These are phyloP conservation scores for Cruciata laevipes DNA, from an alignment of 257 asterid species.

Conservation along the genomic window DNA sequence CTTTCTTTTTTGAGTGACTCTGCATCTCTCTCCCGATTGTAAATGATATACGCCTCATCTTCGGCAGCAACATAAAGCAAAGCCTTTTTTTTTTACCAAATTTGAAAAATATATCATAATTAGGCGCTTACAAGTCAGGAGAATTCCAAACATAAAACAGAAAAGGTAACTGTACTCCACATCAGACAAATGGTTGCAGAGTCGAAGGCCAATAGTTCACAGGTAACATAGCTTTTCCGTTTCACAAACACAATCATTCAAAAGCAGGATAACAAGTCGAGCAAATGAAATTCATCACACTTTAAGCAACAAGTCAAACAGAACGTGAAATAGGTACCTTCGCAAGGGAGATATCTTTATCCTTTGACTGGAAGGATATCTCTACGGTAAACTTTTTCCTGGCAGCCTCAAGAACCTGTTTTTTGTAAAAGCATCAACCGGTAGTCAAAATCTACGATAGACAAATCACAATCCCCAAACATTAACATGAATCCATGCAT, in stretches of 20 bases:
- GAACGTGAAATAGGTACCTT: conserved; percentile 42
- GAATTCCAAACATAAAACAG: neutral
- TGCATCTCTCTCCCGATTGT: conserved; percentile 62
- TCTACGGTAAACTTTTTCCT: conserved; percentile 66
- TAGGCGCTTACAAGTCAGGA: neutral
- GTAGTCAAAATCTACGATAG: conserved; percentile 18
- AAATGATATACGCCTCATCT: conserved; percentile 71
- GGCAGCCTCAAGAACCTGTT: conserved; percentile 64
- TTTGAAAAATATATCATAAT: conserved; percentile 1
- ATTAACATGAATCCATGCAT: neutral
- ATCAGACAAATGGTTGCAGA: neutral
- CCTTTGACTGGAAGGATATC: conserved; percentile 77
- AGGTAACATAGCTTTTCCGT: neutral
- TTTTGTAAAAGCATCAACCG: neutral
- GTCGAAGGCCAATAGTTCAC: neutral
- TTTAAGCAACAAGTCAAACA: conserved; percentile 6
- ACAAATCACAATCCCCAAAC: neutral
- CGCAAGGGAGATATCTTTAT: conserved; percentile 81
- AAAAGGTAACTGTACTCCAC: neutral
- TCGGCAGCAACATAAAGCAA: conserved; percentile 81
- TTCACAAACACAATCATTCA: neutral
- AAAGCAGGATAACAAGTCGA: neutral
- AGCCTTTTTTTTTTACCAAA: conserved; percentile 35
- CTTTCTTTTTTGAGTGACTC: conserved; percentile 51
- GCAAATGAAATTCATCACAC: conserved; percentile 8